Evolutionary conservation across 176 grass and related monocot genomes (phyloP).

Genomic region (Thinopyrum elongatum): DNA sequence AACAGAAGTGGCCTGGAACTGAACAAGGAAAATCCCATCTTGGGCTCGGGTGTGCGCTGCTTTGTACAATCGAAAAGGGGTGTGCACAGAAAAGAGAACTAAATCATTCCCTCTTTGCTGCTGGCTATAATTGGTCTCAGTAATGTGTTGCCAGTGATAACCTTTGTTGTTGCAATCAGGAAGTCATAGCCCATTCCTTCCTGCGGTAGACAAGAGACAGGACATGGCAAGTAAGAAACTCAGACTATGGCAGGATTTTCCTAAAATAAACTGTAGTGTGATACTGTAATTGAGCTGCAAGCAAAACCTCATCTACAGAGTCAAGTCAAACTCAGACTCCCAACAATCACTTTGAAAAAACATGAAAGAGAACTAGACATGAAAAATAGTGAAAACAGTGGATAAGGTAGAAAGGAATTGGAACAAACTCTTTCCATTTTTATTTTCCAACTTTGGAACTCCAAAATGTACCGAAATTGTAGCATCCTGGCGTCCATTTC

Average conservation of each 20-base stretch:
- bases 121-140: slow-evolving; percentile 63
- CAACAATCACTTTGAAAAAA: not conserved
- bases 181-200: slow-evolving; percentile 96
- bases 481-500: not conserved
- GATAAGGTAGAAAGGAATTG: too few relatives aligned
- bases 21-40: slow-evolving; percentile 1
- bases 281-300: not conserved
- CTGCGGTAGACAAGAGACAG: slow-evolving; percentile 19
- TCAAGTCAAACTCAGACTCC: not conserved
- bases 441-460: not conserved
- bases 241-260: not conserved
- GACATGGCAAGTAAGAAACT: not conserved
- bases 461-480: slow-evolving; percentile 5
- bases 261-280: not conserved
- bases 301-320: not conserved
- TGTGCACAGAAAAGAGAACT: not conserved
- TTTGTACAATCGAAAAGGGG: not conserved
- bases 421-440: not conserved
- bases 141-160: slow-evolving; percentile 79
- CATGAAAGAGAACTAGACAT: not conserved
- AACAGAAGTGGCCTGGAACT: not conserved
- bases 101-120: slow-evolving; percentile 47
- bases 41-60: not conserved
- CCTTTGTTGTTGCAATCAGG: slow-evolving; percentile 81
- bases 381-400: not conserved